Base-by-base conservation (phyloP, 2,329 filamentous ascomycete species). In the Magnaporthiopsis poae region DNA sequence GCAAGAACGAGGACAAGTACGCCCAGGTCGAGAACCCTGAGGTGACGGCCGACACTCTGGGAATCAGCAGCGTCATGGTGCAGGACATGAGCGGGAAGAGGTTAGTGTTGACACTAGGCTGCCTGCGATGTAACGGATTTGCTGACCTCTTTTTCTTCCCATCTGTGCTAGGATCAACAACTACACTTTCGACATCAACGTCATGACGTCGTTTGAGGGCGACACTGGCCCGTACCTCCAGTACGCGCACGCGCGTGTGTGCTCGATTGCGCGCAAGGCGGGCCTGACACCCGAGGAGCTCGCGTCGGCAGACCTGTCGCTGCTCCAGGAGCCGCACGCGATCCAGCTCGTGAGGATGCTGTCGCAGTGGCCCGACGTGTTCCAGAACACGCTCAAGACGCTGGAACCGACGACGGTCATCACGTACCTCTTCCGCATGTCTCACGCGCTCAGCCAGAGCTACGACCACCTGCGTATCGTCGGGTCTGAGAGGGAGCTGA, bases 41-140 rank as follows among this genome's bases (percentile, higher is more conserved):
- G 66, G 84, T 86, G 66, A 90, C 88, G 12, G 92, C 95, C 68
- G 95, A 98, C 79, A 91, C 86, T 13, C 85, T 98, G 3, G 95
- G 94, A 69, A 97, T 98, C 75, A 93, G 90, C 70, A 90, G 90
- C 74, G 94, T 98, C 74, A 98, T 98, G 92, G 92, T 96, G 27
- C 94, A 98, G 78, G 95, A 98, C 75, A 96, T 98, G 92, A 90
- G 86, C 70, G 95, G 94, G 76, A 98, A 97, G 86, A 86, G 91
- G 88, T 89, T 78, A 70, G 84, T 73, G 1, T 15, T 12, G 33
- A 35, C 7, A 35, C 1, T 7, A 31, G 31, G 31, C 29, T 5
- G 29, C 31, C 18, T 8, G 18, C 39, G 15, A 7, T 21, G 1
- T 31, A 27, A 61, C 66, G 67, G 56, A n/a, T 36, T 33, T 9